These are phyloP conservation scores for Aspergillus taichungensis DNA, from an alignment of 495 filamentous ascomycete genomes.

Conservation along the genomic window DNA sequence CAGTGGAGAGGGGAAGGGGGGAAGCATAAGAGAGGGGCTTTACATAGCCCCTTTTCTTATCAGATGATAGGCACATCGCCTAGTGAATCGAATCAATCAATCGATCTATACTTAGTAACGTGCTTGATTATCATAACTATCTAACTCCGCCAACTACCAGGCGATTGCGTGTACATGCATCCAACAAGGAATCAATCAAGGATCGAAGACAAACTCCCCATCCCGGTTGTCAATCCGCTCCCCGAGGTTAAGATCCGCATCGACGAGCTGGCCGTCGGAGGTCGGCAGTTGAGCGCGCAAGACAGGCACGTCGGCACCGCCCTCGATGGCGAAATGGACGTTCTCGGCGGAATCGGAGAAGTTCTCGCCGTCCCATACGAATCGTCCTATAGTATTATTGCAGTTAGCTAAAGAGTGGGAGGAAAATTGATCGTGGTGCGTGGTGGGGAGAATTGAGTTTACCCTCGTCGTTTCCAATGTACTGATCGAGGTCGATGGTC, in stretches of 20 bases:
- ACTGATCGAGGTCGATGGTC: slow-evolving; percentile 28
- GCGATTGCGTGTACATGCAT: no score
- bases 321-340: slow-evolving; percentile 32
- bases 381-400: slow-evolving; percentile 20
- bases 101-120: no score
- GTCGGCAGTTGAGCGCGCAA: slow-evolving; percentile 25
- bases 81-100: no score
- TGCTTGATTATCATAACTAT: no score
- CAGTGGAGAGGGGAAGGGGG: no score
- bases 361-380: slow-evolving; percentile 35
- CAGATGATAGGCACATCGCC: no score
- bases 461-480: slow-evolving; percentile 41
- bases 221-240: slow-evolving; percentile 35
- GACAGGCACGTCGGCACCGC: slow-evolving; percentile 28
- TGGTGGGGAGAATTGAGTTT: background rate
- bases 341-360: slow-evolving; percentile 32
- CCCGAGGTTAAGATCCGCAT: slow-evolving; percentile 31
- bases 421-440: no score
- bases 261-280: slow-evolving; percentile 13
- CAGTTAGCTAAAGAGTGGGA: no score
- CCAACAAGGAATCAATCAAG: background rate
- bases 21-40: no score
- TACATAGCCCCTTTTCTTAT: no score
- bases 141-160: no score
- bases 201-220: slow-evolving; percentile 23